Base-by-base conservation (phyloP, 2,329 filamentous ascomycete species). In the Phialemonium atrogriseum region DNA sequence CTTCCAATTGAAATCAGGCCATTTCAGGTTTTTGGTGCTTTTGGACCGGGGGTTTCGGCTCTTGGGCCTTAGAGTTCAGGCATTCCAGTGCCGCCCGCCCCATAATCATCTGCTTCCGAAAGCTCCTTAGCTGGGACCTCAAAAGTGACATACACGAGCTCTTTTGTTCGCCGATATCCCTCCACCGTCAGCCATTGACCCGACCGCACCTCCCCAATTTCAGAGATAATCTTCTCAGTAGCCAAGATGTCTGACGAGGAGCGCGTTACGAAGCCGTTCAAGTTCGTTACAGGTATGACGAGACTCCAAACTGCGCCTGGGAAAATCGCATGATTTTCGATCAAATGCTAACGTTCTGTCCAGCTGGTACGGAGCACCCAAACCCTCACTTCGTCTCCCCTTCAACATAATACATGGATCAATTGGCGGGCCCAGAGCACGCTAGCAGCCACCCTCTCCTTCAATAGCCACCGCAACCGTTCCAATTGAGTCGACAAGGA, bases 251-350 rank as follows among this genome's bases (percentile, higher is more conserved):
- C 87, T 62, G 85, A 93, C 68, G 81, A 84, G 55, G 84, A 94
- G 64, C 73, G 73, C 64, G 72, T 74, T 50, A 95, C 88, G 69
- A 98, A 95, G 80, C 93, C 93, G 66, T 98, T 98, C 83, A 98
- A 98, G 84, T 96, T 96, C 71, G 91, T 96, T 58, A 96, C 89
- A 70, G 89, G 88, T 94, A 77, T n/a, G n/a, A 64, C 85, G 62
- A 55, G 56, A 54, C 55, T 54, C 51, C 54, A 30, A 22, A 33
- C 55, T 54, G 53, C 50, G 40, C 30, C 26, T 30, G 34, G 21
- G 38, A 50, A 45, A 53, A 54, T 30, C 28, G 28, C 28, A 30
- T 30, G 28, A 30, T 30, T 21, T 22, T 25, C 15, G 24, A 28
- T 32, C 36, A 35, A 42, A 59, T 52, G 56, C 59, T 65, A 64